phyloP scores from a whole-genome alignment of 169 alveolate genomes.

The Cystoisospora suis region DNA sequence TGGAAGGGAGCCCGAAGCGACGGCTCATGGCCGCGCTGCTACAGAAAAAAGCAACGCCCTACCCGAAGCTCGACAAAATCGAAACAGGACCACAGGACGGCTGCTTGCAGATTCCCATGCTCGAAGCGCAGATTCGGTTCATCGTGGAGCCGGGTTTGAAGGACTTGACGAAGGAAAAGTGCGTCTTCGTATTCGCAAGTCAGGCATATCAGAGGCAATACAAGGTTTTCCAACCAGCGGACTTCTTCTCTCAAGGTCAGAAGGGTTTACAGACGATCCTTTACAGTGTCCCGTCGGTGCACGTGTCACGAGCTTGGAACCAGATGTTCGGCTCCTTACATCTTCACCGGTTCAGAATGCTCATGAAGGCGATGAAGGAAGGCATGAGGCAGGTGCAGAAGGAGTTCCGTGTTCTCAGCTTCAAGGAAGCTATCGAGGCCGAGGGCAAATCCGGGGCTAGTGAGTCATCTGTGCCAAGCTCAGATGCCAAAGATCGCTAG shows the following conservation, averaged over 20 bases:
- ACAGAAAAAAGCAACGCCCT: neutral
- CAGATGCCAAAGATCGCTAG: too few species aligned
- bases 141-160: neutral
- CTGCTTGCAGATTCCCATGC: slow-evolving; percentile 40
- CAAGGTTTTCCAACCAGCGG: neutral
- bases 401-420: neutral
- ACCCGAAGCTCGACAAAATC: neutral
- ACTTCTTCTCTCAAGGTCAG: neutral
- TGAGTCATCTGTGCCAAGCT: too few species aligned
- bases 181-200: slow-evolving; percentile 29
- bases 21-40: neutral
- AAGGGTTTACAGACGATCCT: neutral
- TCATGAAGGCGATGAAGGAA: neutral
- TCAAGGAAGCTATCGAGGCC: neutral
- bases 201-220: slow-evolving; percentile 1
- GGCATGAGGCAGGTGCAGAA: neutral
- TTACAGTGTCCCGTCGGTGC: slow-evolving; percentile 20
- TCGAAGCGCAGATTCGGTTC: slow-evolving; percentile 3
- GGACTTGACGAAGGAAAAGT: neutral
- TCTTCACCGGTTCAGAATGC: neutral
- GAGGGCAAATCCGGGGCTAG: too few species aligned
- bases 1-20: neutral
- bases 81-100: slow-evolving; percentile 45
- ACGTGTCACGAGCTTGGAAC: neutral
- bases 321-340: neutral